Percentiles rank a stretch among this genome's conserved stretches.
These are phyloP conservation scores for Zasmidium citrigriseum DNA, from an alignment of 2,329 filamentous ascomycete genomes.

Conservation along the genomic window DNA sequence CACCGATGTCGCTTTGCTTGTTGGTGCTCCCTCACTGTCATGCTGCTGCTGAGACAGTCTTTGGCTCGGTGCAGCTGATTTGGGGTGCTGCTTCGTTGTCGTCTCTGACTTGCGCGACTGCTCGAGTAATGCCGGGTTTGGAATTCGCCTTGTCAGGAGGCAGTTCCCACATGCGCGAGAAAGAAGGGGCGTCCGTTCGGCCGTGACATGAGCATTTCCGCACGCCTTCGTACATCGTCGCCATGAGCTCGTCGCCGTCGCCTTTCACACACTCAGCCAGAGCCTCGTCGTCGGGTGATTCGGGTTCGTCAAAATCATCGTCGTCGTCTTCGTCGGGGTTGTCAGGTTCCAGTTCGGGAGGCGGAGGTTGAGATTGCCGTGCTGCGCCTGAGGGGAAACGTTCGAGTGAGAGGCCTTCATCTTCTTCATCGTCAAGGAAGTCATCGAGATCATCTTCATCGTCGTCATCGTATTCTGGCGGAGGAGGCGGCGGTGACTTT, in stretches of 20 bases:
- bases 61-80: neutral
- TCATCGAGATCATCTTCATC: conserved; percentile 25
- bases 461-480: conserved; percentile 18
- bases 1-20: neutral
- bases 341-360: conserved; percentile 29
- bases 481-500: conserved; percentile 28
- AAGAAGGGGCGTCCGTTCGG: conserved; percentile 26
- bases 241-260: conserved; percentile 27
- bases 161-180: conserved; percentile 35
- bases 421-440: conserved; percentile 27
- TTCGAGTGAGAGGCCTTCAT: conserved; percentile 28
- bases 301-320: conserved; percentile 31
- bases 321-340: conserved; percentile 28
- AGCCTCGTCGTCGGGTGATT: conserved; percentile 27
- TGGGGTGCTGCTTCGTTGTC: neutral
- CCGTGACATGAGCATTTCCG: conserved; percentile 34
- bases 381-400: conserved; percentile 33
- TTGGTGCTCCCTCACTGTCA: neutral
- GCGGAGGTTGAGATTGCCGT: conserved; percentile 18
- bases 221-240: conserved; percentile 30
- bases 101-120: conserved; percentile 28
- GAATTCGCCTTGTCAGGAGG: conserved; percentile 20
- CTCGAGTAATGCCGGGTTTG: conserved; percentile 27
- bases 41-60: neutral
- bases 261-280: conserved; percentile 29